Evolutionary conservation across 2,329 filamentous ascomycete species (phyloP), one percentile per base, ranked within the genome.

Genomic region (Pyricularia pennisetigena): DNA sequence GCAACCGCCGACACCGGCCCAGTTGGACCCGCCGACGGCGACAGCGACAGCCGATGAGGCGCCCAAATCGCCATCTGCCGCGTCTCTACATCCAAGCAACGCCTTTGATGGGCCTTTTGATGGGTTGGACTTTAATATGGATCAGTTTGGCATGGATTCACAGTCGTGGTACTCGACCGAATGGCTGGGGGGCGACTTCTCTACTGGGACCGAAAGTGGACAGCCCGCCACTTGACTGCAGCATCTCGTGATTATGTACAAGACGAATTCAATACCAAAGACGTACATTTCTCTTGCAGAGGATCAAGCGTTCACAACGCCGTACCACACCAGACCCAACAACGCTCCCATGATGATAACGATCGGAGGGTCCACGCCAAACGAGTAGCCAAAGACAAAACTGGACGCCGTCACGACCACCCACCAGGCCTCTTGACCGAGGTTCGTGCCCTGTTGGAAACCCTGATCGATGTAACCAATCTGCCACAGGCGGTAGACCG

Each of bases 371-470:
- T 73, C 76, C 1, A 84, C 70, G 3, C 75, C 75, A 70, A 84
- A 85, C 79, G 81, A 85, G n/a, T 77, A 75, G 61, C 79, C 80
- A 10, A 78, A 79, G 2, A 82, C 79, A 74, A 82, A 85, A 26
- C 73, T 74, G 59, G 72, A 72, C 3, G 84, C 83, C 1, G 86
- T 82, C 1, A 88, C 81, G 3, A 88, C 85, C 23, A 89, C 82
- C 85, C 86, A 89, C 85, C 86, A 89, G 0, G 87, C 85, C 70
- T 89, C 86, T 54, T 81, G 78, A 0, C 78, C 86, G 63, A 89
- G 73, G 71, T 83, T 86, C 64, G 79, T 81, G 0, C 87, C 87
- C 2, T 73, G 73, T 68, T 79, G 77, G 23, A 79, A 81, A 0
- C 78, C 77, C 26, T 82, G 76, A 14, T 83, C 84, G 6, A 90